Evolutionary conservation across 257 asterid genomes (phyloP).

Genomic region (Jacaranda copaia): DNA sequence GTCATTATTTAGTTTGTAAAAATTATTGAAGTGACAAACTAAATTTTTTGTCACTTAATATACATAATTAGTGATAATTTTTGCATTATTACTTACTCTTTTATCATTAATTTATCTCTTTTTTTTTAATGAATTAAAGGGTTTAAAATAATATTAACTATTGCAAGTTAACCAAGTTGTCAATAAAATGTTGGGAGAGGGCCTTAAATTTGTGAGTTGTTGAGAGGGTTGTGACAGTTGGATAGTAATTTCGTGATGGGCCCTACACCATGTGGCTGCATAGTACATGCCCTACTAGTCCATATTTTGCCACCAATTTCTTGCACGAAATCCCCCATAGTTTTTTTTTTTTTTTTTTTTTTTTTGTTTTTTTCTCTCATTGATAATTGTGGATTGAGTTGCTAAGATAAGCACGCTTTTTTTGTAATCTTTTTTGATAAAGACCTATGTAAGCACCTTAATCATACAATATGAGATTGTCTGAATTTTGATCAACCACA

Average conservation of each 20-base stretch:
- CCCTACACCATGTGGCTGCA: not conserved
- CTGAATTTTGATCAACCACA: conserved; percentile 59
- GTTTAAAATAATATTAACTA: too few relatives aligned
- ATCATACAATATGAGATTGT: conserved; percentile 31
- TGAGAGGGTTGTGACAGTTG: not conserved
- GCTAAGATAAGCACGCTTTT: not conserved
- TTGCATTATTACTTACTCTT: too few relatives aligned
- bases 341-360: not conserved
- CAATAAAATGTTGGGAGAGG: not conserved
- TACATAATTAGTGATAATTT: too few relatives aligned
- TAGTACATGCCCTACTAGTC: not conserved
- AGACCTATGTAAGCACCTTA: not conserved
- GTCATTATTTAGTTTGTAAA: too few relatives aligned
- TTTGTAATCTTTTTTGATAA: not conserved
- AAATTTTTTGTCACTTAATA: too few relatives aligned
- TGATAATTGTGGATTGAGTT: not conserved
- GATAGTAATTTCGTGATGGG: not conserved
- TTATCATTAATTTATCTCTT: too few relatives aligned
- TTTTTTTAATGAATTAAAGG: too few relatives aligned
- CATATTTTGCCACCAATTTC: conserved; percentile 26
- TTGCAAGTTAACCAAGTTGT: not conserved
- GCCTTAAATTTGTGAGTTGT: not conserved
- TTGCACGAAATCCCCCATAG: conserved; percentile 54
- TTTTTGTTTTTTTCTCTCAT: not conserved
- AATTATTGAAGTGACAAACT: too few relatives aligned